A percentile compares a stretch with the other conserved stretches of the same genome.
phyloP scores from a whole-genome alignment of 2,329 filamentous ascomycete species.

The Alternaria postmessia region DNA sequence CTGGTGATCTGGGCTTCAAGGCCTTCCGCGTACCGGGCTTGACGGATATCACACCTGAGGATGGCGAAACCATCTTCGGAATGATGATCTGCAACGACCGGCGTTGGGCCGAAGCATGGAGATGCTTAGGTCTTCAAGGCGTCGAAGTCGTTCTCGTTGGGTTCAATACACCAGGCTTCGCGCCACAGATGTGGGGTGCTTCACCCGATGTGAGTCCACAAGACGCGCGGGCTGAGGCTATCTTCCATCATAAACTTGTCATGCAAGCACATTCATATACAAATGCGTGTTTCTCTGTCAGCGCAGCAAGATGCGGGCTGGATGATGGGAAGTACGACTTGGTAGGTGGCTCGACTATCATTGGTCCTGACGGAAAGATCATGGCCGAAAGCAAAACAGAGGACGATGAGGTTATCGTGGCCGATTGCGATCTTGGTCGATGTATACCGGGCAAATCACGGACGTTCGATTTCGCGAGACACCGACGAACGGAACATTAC shows the following conservation, averaged over 20 bases:
- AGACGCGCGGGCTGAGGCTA: slow-evolving; percentile 55
- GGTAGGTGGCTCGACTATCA: slow-evolving; percentile 20
- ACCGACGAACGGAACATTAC: slow-evolving; percentile 1
- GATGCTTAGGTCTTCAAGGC: slow-evolving; percentile 60
- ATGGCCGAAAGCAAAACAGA: slow-evolving; percentile 58
- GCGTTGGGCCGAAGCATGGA: slow-evolving; percentile 62
- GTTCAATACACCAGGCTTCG: slow-evolving; percentile 55
- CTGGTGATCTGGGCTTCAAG: neutral
- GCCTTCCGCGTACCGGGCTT: neutral
- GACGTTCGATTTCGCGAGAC: neutral
- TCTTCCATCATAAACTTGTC: slow-evolving; percentile 47
- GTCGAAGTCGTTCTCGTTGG: slow-evolving; percentile 55
- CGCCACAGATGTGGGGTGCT: slow-evolving; percentile 51
- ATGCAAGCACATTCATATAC: neutral
- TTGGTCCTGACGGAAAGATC: slow-evolving; percentile 58
- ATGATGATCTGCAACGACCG: slow-evolving; percentile 66
- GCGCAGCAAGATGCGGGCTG: slow-evolving; percentile 52
- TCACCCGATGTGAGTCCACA: slow-evolving; percentile 23
- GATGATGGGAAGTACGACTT: slow-evolving; percentile 59
- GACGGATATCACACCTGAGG: slow-evolving; percentile 13
- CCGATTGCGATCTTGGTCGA: slow-evolving; percentile 57
- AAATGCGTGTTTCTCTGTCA: neutral
- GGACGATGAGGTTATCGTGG: slow-evolving; percentile 60
- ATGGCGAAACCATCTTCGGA: slow-evolving; percentile 59
- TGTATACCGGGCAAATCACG: slow-evolving; percentile 52